Evolutionary conservation across 176 grass and related monocot genomes (phyloP).

Genomic region (Avena sativa): DNA sequence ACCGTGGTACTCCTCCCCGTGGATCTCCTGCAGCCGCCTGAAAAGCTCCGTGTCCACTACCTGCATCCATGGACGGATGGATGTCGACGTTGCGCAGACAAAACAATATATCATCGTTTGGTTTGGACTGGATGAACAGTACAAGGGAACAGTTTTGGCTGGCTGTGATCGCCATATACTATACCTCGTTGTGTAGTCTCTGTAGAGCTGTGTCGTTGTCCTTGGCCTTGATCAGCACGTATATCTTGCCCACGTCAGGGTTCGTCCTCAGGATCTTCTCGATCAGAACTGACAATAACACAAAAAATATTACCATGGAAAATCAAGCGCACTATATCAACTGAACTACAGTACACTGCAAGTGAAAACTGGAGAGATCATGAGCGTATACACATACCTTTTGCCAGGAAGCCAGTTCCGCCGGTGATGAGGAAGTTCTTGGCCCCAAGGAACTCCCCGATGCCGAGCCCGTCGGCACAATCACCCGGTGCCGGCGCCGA

Average conservation of each 20-base stretch:
- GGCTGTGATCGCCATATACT: too few species aligned
- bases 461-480: conserved; percentile 57
- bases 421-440: conserved; percentile 94
- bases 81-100: too few species aligned
- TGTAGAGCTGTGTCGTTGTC: conserved; percentile 65
- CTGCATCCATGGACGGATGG: conserved; percentile 22
- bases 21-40: conserved; percentile 64
- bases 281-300: conserved; percentile 62
- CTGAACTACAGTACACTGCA: too few species aligned
- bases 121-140: not conserved
- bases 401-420: conserved; percentile 87
- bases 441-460: conserved; percentile 64
- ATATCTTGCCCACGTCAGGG: conserved; percentile 84
- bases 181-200: conserved; percentile 70
- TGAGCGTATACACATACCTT: conserved; percentile 51
- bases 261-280: conserved; percentile 88
- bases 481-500: not conserved
- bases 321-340: not conserved
- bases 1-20: conserved; percentile 69
- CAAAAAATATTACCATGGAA: not conserved
- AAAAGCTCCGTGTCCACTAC: conserved; percentile 85
- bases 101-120: not conserved
- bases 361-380: not conserved
- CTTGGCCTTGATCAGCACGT: conserved; percentile 88
- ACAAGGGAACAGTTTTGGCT: not conserved